Base-by-base conservation (phyloP, 1,139 yeast species). In the Casaregolazyma suthepensis region DNA sequence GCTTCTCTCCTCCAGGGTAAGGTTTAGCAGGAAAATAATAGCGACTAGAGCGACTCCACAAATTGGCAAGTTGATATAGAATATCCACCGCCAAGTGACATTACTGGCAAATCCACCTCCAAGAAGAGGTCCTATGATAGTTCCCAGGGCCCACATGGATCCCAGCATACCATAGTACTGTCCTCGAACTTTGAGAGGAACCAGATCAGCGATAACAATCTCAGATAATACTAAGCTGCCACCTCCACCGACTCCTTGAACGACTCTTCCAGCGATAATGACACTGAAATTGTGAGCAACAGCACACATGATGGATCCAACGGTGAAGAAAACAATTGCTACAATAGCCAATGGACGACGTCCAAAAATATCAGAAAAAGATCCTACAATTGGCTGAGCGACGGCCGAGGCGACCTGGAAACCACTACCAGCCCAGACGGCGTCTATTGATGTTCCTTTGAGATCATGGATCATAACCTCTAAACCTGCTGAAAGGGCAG, bases 31-130 rank as follows among this genome's bases (percentile, higher is more conserved):
- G 44, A 74, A 62, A 6, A 72, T 55, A 48, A 85, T 72, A 17
- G 78, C 64, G 0, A 69, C 64, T 17, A 77, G 67, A 0, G 86
- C 83, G 3, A 76, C 58, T 0, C 85, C 90, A 17, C 87, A 87
- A 48, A 84, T 70, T 3, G 91, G 89, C 54, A 86, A 68, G 64
- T 85, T 85, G 61, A 86, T 75, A 66, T 81, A 86, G 66, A 85
- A 86, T 60, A 87, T 81, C 91, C 91, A 85, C 65, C 93, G 75
- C 93, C 93, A 86, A 17, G 81, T 72, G 1, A 80, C 82, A 51
- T 79, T 74, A 7, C 80, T 64, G 1, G 87, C 75, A 60, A 83
- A 78, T 0, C 84, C 83, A 26, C 90, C 90, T 15, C 89, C 89
- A 45, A 84, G 66, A 52, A 84, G 72, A 0, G 91, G 91, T 1